Base-by-base conservation (phyloP, 176 grass and related monocot species). In the Aegilops sharonensis region DNA sequence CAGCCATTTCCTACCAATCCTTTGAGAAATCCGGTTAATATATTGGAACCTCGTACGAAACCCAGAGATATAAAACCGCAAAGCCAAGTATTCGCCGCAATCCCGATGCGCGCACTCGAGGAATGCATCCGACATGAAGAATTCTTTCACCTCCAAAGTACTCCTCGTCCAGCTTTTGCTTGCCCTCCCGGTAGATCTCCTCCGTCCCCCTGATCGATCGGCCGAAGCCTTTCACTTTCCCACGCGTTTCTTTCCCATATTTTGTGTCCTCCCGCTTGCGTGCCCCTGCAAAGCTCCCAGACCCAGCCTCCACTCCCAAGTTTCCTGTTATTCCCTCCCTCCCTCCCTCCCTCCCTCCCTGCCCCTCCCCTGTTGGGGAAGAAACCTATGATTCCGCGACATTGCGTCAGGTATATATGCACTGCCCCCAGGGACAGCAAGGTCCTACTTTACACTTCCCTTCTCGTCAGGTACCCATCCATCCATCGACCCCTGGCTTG, bases 311-410 rank as follows among this genome's bases (percentile, higher is more conserved):
- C 54, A 76, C 11, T 86, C 90, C 85, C 90, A 94, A 94, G 93
- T 94, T 94, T 92, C 92, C 92, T 92, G 78, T 92, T 92, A 92
- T 92, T 90, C 91, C 84, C 76, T 78, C 42, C 15, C 50, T 78
- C 42, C 15, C 50, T 48, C 45, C 45, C 59, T 27, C 27, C 27
- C 27, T 18, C 4, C 52, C 77, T n/a, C 31, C 14, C 48, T 3
- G 30, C n/a, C 30, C 83, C 85, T 87, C 88, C 59, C 87, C 92
- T 85, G 78, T 31, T 8, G 57, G 31, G 4, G 80, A 91, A 83
- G 93, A 47, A 93, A 92, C 66, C 89, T 61, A 20, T 48, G 91
- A 93, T 95, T 93, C 91, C 32, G 10, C 62, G 12, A 23, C 50
- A 5, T 43, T 2, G 54, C 82, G 70, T 18, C 85, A 62, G 67